These are phyloP conservation scores for Schizosaccharomyces lindneri DNA, from an alignment of 805 yeast genomes.

Conservation along the genomic window DNA sequence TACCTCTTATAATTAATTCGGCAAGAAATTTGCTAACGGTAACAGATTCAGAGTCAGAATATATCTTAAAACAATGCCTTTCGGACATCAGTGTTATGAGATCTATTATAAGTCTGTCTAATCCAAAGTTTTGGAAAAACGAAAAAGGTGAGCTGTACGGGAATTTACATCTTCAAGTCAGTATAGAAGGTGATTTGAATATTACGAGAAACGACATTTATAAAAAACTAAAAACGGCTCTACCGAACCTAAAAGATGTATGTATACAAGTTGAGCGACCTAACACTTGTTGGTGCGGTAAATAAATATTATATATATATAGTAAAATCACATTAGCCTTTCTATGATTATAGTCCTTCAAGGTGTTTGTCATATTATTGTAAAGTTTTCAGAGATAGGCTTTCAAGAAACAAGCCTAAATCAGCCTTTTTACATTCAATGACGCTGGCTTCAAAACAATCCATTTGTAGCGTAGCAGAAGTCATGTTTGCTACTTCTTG, in stretches of 20 bases:
- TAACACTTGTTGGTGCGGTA: neutral
- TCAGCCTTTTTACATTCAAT: constrained; percentile 79
- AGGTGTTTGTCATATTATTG: neutral
- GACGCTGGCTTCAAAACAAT: constrained; percentile 82
- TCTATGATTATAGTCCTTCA: no score
- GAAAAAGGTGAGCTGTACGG: constrained; percentile 30
- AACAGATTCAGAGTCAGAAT: constrained; percentile 34
- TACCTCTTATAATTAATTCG: constrained; percentile 65
- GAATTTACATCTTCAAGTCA: constrained; percentile 54
- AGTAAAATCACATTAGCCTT: no score
- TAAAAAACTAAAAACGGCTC: constrained; percentile 18
- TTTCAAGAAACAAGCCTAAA: constrained; percentile 63
- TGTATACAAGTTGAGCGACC: constrained; percentile 7
- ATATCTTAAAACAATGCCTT: constrained; percentile 34
- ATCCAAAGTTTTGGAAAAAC: constrained; percentile 79
- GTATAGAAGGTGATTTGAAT: constrained; percentile 37
- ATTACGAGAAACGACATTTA: constrained; percentile 36
- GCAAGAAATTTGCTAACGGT: constrained; percentile 47
- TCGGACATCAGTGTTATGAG: constrained; percentile 34
- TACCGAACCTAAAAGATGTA: constrained; percentile 5
- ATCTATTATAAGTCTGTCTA: constrained; percentile 65
- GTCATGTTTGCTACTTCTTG: constrained; percentile 65
- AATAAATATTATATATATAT: neutral
- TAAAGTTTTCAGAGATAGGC: constrained; percentile 15
- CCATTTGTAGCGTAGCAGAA: constrained; percentile 73